Conservation (phyloP, 495 filamentous ascomycete genomes). For the Symbiotaphrina buchneri region DNA sequence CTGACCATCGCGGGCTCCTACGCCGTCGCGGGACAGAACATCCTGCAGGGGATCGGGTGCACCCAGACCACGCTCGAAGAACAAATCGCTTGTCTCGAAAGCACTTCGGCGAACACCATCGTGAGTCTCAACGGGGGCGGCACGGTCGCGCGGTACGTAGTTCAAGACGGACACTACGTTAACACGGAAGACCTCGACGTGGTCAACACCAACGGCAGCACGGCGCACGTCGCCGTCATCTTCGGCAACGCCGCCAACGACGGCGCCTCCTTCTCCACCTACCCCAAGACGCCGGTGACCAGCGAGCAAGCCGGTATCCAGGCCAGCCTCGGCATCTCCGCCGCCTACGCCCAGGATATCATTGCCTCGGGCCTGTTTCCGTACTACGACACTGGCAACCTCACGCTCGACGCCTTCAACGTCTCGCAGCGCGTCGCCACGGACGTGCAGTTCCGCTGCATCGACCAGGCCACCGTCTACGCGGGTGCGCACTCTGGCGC, state of each 20-base stretch:
- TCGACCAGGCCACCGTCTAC: slow-evolving; percentile 22
- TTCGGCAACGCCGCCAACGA: slow-evolving; percentile 18
- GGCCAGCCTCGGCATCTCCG: slow-evolving; percentile 14
- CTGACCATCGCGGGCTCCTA: slow-evolving; percentile 20
- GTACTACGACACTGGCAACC: slow-evolving; percentile 15
- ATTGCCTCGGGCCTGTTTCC: slow-evolving; percentile 19
- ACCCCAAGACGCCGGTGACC: slow-evolving; percentile 13
- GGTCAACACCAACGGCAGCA: slow-evolving; percentile 10
- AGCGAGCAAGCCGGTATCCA: slow-evolving; percentile 13
- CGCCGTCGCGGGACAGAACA: slow-evolving; percentile 12
- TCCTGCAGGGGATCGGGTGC: slow-evolving; percentile 17
- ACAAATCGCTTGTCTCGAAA: slow-evolving; percentile 17
- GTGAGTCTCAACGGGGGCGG: slow-evolving; percentile 8
- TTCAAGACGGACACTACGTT: slow-evolving; percentile 20
- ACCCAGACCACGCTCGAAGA: slow-evolving; percentile 10
- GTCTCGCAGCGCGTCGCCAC: slow-evolving; percentile 18
- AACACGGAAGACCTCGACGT: slow-evolving; percentile 16
- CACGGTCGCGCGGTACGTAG: slow-evolving; percentile 19
- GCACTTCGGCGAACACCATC: slow-evolving; percentile 12
- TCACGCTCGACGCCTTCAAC: slow-evolving; percentile 21
- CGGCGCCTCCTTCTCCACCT: slow-evolving; percentile 17
- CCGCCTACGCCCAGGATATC: slow-evolving; percentile 14
- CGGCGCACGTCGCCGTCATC: slow-evolving; percentile 17
- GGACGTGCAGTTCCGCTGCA: slow-evolving; percentile 20
- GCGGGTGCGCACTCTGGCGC: slow-evolving; percentile 12